Evolutionary conservation across 1,284 basidiomycete species (phyloP).

Genomic region (Papiliotrema nemorosa): DNA sequence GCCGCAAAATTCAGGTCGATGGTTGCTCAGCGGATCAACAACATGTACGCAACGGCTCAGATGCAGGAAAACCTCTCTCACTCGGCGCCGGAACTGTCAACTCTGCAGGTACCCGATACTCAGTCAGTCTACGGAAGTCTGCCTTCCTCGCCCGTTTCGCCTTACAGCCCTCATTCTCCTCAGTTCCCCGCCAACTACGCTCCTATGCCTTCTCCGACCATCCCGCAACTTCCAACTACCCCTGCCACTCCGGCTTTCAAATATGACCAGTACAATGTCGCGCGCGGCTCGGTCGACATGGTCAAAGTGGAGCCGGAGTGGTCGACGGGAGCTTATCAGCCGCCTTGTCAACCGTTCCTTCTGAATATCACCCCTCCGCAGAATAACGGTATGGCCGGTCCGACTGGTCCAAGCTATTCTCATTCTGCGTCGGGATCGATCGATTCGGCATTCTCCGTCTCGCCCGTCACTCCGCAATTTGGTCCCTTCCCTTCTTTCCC

Average conservation of each 20-base stretch:
- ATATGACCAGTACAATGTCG: background rate
- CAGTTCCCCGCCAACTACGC: background rate
- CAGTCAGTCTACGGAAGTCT: background rate
- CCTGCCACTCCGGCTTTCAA: background rate
- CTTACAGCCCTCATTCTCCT: background rate
- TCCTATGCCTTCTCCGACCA: background rate
- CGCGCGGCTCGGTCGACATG: background rate
- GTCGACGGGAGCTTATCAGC: background rate
- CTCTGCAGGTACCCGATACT: background rate
- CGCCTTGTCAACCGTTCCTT: slow-evolving; percentile 1
- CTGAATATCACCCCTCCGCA: slow-evolving; percentile 6
- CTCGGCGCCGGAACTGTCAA: background rate
- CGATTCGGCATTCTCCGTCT: background rate
- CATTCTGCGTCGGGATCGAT: slow-evolving; percentile 1
- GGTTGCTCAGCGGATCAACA: slow-evolving; percentile 2
- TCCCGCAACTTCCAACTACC: background rate
- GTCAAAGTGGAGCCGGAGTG: background rate
- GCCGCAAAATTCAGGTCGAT: slow-evolving; percentile 3
- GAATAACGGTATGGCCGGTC: background rate
- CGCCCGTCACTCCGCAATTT: slow-evolving; percentile 2
- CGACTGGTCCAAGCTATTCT: background rate
- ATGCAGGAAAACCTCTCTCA: no score
- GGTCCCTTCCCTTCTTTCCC: background rate
- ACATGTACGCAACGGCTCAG: slow-evolving; percentile 2
- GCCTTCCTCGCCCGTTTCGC: background rate